Base-by-base conservation (phyloP, 495 filamentous ascomycete genomes). In the Neurospora sp. region DNA sequence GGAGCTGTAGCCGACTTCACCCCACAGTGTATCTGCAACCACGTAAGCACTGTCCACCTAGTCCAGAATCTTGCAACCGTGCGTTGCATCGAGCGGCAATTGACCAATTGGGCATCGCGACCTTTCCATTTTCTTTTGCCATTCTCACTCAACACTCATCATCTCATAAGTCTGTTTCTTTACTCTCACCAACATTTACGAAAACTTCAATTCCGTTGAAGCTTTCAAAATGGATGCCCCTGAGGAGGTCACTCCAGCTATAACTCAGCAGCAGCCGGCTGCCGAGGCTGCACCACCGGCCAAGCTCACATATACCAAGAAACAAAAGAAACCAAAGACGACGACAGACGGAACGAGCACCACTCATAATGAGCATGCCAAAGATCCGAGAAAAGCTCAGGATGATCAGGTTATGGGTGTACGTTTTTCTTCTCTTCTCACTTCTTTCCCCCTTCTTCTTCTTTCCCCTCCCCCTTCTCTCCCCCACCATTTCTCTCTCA, bases 361-460 rank as follows among this genome's bases (percentile, higher is more conserved):
- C 2, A 66, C 27, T 35, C 53, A 66, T 1, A 14, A 66, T 66
- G 53, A 35, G 3, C 27, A 35, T 14, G 22, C 53, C 53, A 66
- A 37, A 37, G 35, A 72, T 71, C 37, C 27, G 5, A 35, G 27
- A 71, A 77, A 75, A 71, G 78, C 82, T 35, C 81, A 88, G 75
- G 90, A 92, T 78, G 89, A 92, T 74, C 85, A 87, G 7, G 89
- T 94, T 73, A 93, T 93, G 89, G 87, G 84, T 72, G 90, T 91
- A 83, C 75, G 88, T 85, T 31, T 85, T 31, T 14, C 40, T 14
- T 27, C 37, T 22, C 27, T 39, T 39, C 22, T 22, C 22, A 22
- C 22, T 22, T 22, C 22, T 22, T 22, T 22, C 22, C 22, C 22
- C 22, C 22, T 22, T 22, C 22, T 22, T 22, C 22, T 22, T 22